Conservation (phyloP, 1,284 basidiomycete species). For the Cryptococcus sp. region DNA sequence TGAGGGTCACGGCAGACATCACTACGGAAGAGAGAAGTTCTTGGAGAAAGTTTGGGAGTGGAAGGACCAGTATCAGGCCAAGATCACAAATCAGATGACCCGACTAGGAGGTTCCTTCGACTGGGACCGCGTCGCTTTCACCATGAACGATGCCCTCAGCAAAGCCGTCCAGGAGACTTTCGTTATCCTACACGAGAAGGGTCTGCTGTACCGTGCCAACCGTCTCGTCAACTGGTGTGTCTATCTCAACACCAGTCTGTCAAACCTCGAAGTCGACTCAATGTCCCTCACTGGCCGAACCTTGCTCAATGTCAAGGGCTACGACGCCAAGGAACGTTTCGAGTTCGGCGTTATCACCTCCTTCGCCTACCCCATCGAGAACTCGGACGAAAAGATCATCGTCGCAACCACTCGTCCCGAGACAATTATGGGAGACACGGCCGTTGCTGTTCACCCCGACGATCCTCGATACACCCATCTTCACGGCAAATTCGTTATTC, state of each 20-base stretch:
- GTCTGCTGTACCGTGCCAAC: conserved; percentile 93
- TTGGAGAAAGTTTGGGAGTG: conserved; percentile 90
- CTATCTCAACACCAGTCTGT: conserved; percentile 90
- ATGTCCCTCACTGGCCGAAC: conserved; percentile 88
- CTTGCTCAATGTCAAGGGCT: conserved; percentile 87
- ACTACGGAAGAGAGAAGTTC: conserved; percentile 92
- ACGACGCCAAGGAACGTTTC: conserved; percentile 89
- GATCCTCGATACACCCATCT: conserved; percentile 94
- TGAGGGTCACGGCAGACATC: conserved; percentile 82
- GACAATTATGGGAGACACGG: conserved; percentile 98
- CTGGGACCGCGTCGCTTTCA: conserved; percentile 92
- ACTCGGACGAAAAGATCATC: conserved; percentile 86
- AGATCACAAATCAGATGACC: conserved; percentile 87
- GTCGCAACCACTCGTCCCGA: conserved; percentile 98
- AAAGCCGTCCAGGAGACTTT: conserved; percentile 92
- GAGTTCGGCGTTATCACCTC: conserved; percentile 97
- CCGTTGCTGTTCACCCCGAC: conserved; percentile 93
- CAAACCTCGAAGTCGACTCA: conserved; percentile 97
- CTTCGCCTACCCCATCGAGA: conserved; percentile 90
- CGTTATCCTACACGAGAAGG: conserved; percentile 87
- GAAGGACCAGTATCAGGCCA: conserved; percentile 95
- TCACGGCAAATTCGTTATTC: conserved; percentile 87
- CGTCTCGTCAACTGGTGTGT: conserved; percentile 99
- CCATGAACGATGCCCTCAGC: conserved; percentile 82
- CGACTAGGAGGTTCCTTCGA: conserved; percentile 92